These are phyloP conservation scores for Alternaria viburni DNA, from an alignment of 2,329 filamentous ascomycete species.

Conservation along the genomic window DNA sequence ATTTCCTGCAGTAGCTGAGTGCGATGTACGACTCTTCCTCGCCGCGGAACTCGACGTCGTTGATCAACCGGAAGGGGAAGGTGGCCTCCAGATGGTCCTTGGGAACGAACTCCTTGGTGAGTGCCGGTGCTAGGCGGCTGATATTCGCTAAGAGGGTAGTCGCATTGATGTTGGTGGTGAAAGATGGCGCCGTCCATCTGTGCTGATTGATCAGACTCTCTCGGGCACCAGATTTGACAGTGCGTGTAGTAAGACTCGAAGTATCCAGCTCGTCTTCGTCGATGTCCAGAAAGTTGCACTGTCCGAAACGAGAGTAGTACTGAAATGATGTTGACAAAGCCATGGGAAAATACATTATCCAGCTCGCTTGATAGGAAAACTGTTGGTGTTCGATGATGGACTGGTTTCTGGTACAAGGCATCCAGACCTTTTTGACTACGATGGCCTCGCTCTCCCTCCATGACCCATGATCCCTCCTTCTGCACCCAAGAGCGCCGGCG, in stretches of 20 bases:
- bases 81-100: conserved; percentile 26
- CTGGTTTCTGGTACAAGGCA: conserved; percentile 11
- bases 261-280: conserved; percentile 41
- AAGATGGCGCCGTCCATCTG: conserved; percentile 2
- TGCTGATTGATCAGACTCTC: conserved; percentile 26
- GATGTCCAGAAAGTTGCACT: conserved; percentile 40
- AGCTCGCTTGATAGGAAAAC: not conserved
- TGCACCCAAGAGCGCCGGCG: conserved; percentile 20
- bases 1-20: conserved; percentile 53
- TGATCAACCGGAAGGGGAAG: conserved; percentile 50
- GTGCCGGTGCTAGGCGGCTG: conserved; percentile 32
- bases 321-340: conserved; percentile 15
- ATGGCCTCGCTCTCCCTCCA: conserved; percentile 4
- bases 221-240: conserved; percentile 27
- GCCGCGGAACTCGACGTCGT: conserved; percentile 37
- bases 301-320: conserved; percentile 27
- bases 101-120: conserved; percentile 40
- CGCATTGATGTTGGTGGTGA: conserved; percentile 23
- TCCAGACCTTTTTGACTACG: conserved; percentile 12
- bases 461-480: conserved; percentile 3
- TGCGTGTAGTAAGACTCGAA: conserved; percentile 31
- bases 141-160: conserved; percentile 35
- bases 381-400: not conserved
- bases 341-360: conserved; percentile 26
- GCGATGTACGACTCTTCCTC: conserved; percentile 51